Evolutionary conservation across 2,329 filamentous ascomycete species (phyloP).

Genomic region (Trichoderma atroviride): DNA sequence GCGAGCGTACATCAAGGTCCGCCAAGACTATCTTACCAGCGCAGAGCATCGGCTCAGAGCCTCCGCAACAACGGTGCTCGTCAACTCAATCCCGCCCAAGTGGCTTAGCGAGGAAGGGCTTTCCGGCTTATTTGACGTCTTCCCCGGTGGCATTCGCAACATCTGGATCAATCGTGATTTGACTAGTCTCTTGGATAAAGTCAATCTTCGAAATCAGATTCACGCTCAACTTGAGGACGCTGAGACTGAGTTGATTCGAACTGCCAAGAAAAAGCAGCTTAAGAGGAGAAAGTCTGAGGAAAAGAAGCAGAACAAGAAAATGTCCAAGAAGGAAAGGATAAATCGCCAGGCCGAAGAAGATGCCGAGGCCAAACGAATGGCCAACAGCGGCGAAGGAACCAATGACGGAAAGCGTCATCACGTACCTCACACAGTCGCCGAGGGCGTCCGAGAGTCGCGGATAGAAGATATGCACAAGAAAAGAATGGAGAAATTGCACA

Average conservation of each 20-base stretch:
- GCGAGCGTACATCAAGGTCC: conserved; percentile 84
- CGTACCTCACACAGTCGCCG: conserved; percentile 55
- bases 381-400: conserved; percentile 52
- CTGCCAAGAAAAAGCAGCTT: conserved; percentile 77
- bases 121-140: conserved; percentile 86
- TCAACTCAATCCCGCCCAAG: conserved; percentile 85
- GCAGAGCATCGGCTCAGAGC: conserved; percentile 91
- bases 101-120: conserved; percentile 87
- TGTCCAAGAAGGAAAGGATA: conserved; percentile 55
- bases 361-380: conserved; percentile 53
- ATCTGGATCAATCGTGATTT: conserved; percentile 96
- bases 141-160: conserved; percentile 91
- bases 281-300: conserved; percentile 66
- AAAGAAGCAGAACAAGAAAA: conserved; percentile 62
- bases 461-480: conserved; percentile 27
- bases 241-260: conserved; percentile 80
- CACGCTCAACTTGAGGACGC: conserved; percentile 75
- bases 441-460: conserved; percentile 47
- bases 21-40: conserved; percentile 91
- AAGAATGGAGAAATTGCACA: background rate
- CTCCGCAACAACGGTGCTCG: conserved; percentile 92
- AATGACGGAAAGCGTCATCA: conserved; percentile 57
- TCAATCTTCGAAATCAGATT: conserved; percentile 71
- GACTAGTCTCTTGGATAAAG: conserved; percentile 80
- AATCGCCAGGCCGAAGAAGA: conserved; percentile 54